phyloP scores from a whole-genome alignment of 495 filamentous ascomycete genomes.

The Lindgomyces ingoldianus region DNA sequence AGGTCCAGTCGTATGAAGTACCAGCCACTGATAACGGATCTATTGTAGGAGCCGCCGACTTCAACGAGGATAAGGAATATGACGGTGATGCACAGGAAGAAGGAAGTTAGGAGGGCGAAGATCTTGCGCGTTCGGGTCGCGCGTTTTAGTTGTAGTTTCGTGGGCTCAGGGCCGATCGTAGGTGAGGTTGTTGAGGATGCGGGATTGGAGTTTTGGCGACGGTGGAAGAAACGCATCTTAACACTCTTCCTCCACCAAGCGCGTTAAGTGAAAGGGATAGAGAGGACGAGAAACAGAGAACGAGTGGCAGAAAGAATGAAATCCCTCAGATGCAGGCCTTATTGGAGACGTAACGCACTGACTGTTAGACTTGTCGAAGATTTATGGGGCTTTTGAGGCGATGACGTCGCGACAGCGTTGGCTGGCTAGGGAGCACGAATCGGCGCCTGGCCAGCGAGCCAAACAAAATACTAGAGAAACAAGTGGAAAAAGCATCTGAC shows the following conservation, averaged over 20 bases:
- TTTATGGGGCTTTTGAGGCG: constrained; percentile 22
- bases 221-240: constrained; percentile 21
- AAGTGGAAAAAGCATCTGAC: background rate
- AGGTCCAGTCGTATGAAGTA: constrained; percentile 85
- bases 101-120: constrained; percentile 60
- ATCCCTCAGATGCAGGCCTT: background rate
- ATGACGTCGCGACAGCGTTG: constrained; percentile 16
- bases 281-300: background rate
- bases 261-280: no score
- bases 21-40: constrained; percentile 61
- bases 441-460: background rate
- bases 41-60: constrained; percentile 67
- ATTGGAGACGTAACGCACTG: constrained; percentile 11
- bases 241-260: no score
- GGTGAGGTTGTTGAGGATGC: constrained; percentile 12
- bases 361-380: constrained; percentile 1
- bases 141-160: constrained; percentile 48
- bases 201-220: background rate
- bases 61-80: constrained; percentile 78
- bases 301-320: constrained; percentile 12
- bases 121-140: constrained; percentile 59
- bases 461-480: constrained; percentile 7
- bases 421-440: background rate
- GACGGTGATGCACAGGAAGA: constrained; percentile 70
- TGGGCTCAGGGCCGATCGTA: constrained; percentile 25